A percentile compares a stretch with the other conserved stretches of the same genome.
phyloP scores from a whole-genome alignment of 164 flowering plant species.

The Liquidambar formosana region DNA sequence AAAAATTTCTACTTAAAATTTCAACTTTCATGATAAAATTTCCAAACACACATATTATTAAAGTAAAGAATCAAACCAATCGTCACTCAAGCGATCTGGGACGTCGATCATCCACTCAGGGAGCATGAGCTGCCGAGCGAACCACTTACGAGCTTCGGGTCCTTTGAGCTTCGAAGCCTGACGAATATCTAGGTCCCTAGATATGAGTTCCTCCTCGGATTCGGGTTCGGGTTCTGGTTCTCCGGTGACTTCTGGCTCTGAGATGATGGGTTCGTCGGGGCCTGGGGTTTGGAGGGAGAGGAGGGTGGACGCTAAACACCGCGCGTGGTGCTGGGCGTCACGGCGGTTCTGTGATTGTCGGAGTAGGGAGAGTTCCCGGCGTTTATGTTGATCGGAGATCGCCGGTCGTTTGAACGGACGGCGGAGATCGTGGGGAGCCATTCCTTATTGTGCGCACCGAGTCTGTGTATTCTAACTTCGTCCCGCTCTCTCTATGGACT shows the following conservation, averaged over 20 bases:
- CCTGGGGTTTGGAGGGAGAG: slow-evolving; percentile 45
- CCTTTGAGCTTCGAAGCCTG: slow-evolving; percentile 80
- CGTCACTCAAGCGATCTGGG: slow-evolving; percentile 61
- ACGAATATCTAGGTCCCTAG: slow-evolving; percentile 46
- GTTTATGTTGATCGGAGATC: slow-evolving; percentile 87
- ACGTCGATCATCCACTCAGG: slow-evolving; percentile 99
- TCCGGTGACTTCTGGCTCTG: slow-evolving; percentile 13
- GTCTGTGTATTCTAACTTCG: no score
- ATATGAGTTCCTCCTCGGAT: slow-evolving; percentile 3
- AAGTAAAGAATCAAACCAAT: slow-evolving; percentile 51
- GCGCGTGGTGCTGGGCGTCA: slow-evolving; percentile 85
- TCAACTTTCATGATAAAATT: no score
- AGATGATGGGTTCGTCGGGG: slow-evolving; percentile 14
- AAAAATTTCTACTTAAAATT: no score
- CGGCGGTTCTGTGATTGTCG: slow-evolving; percentile 78
- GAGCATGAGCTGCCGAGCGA: slow-evolving; percentile 84
- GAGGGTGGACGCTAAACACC: slow-evolving; percentile 69
- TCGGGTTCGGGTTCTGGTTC: slow-evolving; percentile 24
- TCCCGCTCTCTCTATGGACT: no score
- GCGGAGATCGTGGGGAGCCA: slow-evolving; percentile 79
- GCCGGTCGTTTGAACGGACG: slow-evolving; percentile 83
- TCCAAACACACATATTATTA: no score
- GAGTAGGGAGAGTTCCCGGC: slow-evolving; percentile 73
- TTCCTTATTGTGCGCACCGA: no score
- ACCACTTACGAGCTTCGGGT: slow-evolving; percentile 79